phyloP scores from a whole-genome alignment of 1,284 basidiomycete species.

The Malassezia arunalokei region DNA sequence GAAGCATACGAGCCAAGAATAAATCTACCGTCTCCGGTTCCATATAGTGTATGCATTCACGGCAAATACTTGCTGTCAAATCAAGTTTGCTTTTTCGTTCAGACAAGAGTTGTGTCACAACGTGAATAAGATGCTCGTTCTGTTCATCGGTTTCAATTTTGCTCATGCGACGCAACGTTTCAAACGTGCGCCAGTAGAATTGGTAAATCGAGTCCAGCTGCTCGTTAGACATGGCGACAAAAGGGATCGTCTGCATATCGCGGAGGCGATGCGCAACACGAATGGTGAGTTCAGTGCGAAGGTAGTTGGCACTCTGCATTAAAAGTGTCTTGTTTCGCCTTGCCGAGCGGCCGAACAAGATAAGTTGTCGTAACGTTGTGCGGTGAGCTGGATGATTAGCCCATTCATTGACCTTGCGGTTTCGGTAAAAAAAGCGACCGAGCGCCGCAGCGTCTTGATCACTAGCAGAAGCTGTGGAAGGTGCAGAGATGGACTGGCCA shows the following conservation, averaged over 20 bases:
- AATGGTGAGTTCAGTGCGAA: slow-evolving; percentile 73
- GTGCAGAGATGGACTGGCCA: slow-evolving; percentile 1
- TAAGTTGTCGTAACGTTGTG: slow-evolving; percentile 67
- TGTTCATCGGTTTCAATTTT: slow-evolving; percentile 61
- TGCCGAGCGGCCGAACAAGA: slow-evolving; percentile 48
- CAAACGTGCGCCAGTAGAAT: slow-evolving; percentile 48
- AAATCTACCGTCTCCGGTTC: slow-evolving; percentile 66
- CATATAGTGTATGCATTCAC: slow-evolving; percentile 57
- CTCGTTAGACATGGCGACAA: slow-evolving; percentile 75
- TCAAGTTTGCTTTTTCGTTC: slow-evolving; percentile 53
- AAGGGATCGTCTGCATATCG: slow-evolving; percentile 73
- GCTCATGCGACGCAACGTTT: slow-evolving; percentile 60
- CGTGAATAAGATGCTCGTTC: slow-evolving; percentile 65
- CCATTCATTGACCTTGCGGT: slow-evolving; percentile 68
- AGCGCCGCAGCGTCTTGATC: slow-evolving; percentile 17
- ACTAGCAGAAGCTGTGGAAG: slow-evolving; percentile 11
- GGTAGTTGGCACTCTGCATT: slow-evolving; percentile 53
- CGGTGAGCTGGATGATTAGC: slow-evolving; percentile 62
- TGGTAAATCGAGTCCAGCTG: slow-evolving; percentile 72
- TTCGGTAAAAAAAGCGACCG: slow-evolving; percentile 64
- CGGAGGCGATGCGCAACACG: slow-evolving; percentile 75
- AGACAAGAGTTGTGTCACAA: slow-evolving; percentile 57
- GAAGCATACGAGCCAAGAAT: slow-evolving; percentile 80
- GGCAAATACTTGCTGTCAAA: slow-evolving; percentile 41
- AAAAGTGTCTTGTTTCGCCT: slow-evolving; percentile 30